Evolutionary conservation across 2,329 filamentous ascomycete genomes (phyloP).

Genomic region (Botrytis medusae): DNA sequence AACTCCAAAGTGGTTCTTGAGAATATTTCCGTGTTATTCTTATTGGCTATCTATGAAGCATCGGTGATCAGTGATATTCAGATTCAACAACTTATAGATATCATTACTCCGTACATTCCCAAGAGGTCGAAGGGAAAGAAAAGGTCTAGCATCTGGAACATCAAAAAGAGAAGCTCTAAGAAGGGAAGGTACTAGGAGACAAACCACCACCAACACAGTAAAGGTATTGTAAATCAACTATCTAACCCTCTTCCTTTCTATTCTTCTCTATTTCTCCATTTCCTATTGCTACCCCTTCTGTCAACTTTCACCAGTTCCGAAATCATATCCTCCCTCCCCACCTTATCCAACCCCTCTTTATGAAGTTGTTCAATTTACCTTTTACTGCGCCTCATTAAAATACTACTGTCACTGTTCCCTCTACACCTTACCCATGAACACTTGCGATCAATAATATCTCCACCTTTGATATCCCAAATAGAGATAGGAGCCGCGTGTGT

Average conservation of each 20-base stretch:
- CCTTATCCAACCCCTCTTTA: conserved; percentile 17
- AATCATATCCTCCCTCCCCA: conserved; percentile 2
- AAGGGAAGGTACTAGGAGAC: not conserved
- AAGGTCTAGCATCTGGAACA: not conserved
- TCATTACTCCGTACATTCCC: not conserved
- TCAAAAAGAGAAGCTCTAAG: not conserved
- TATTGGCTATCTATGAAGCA: not conserved
- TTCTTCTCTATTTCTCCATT: not conserved
- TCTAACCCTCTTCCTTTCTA: not conserved
- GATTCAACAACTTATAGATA: not conserved
- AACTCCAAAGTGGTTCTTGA: not conserved
- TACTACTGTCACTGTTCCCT: not conserved
- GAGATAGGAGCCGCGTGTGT: not conserved
- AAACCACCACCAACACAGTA: not conserved
- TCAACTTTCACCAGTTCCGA: not conserved
- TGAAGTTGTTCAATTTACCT: not conserved
- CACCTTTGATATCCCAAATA: conserved; percentile 7
- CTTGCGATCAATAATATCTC: not conserved
- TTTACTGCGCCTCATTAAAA: conserved; percentile 19
- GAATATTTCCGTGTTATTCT: not conserved
- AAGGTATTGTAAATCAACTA: not conserved
- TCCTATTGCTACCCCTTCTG: no score
- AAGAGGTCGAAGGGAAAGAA: not conserved
- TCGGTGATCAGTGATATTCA: not conserved
- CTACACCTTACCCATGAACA: not conserved